Percentiles rank a stretch among this genome's conserved stretches.
Conservation (phyloP, 148 eudicot genomes). For the Dysphania ambrosioides region DNA sequence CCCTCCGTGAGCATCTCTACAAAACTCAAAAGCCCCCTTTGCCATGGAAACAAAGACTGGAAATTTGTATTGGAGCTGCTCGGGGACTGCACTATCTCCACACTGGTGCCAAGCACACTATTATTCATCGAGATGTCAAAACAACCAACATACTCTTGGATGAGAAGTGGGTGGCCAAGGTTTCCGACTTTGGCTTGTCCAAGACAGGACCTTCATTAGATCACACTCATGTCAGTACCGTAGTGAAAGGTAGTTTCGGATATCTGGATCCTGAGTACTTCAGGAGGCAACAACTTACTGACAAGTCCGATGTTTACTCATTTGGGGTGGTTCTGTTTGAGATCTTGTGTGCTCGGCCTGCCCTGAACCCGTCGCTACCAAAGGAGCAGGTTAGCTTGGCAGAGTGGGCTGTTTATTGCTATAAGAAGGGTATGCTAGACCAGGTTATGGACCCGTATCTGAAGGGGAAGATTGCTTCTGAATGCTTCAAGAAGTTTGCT, state of each 20-base stretch:
- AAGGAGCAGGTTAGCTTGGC: conserved; percentile 97
- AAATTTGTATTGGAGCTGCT: conserved; percentile 90
- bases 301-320: conserved; percentile 92
- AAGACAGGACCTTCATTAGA: conserved; percentile 91
- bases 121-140: conserved; percentile 95
- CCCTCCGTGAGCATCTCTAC: conserved; percentile 93
- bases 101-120: conserved; percentile 92
- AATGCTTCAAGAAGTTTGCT: conserved; percentile 82
- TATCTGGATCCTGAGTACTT: conserved; percentile 96
- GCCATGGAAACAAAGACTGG: conserved; percentile 96
- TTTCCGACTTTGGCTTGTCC: conserved; percentile 92
- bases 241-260: conserved; percentile 94
- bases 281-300: conserved; percentile 84
- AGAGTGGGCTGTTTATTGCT: conserved; percentile 84
- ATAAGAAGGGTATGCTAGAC: conserved; percentile 78
- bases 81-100: conserved; percentile 95
- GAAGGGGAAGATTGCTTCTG: conserved; percentile 83
- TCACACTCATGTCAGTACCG: conserved; percentile 91
- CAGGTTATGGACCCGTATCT: conserved; percentile 77
- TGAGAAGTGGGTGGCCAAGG: conserved; percentile 96
- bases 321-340: conserved; percentile 92
- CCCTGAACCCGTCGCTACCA: conserved; percentile 78
- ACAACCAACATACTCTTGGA: conserved; percentile 90
- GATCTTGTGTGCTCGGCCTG: conserved; percentile 90
- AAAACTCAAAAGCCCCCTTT: conserved; percentile 87